Evolutionary conservation across 352 stramenopile genomes (phyloP), one percentile per base, ranked within the genome.

Genomic region (Pythium chondricola): DNA sequence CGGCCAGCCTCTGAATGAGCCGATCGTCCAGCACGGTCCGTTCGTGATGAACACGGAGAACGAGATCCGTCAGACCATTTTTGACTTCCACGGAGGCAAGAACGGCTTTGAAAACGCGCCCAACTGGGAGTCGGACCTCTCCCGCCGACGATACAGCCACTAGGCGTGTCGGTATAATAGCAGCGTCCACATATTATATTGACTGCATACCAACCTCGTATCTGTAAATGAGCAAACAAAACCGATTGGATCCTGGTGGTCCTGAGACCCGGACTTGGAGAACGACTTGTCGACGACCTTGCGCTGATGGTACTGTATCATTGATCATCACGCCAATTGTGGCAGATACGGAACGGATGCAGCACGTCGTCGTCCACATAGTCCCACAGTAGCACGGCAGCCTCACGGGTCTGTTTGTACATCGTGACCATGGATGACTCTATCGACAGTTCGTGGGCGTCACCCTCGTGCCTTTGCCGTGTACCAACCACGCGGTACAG

Each of bases 91-190:
- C 26, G 58, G 52, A 16, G 68, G 71, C 20, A 58, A 56, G 36
- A 88, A 88, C 40, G 73, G 76, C 13, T 88, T 88, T 52, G 76
- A 88, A 49, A 77, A 76, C 27, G 76, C 76, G 3, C 58, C 58
- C 2, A 53, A 60, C 37, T 88, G 76, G 76, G 31, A 64, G 33
- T 86, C 71, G 14, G 48, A 80, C 11, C 85, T 85, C 43, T 58
- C 50, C 31, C 50, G 22, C 3, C 42, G 42, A 22, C 50, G 50
- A 27, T 52, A 52, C 50, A 57, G 49, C 41, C 35, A 57, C 41
- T 57, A n/a, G n/a, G n/a, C n/a, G n/a, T n/a, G n/a, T n/a, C n/a
- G n/a, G n/a, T n/a, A n/a, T n/a, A n/a, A n/a, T n/a, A n/a, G n/a
- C n/a, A n/a, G n/a, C n/a, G n/a, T n/a, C n/a, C n/a, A n/a, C n/a